Base-by-base conservation (phyloP, 208 protist genomes). In the Spongospora subterranea region DNA sequence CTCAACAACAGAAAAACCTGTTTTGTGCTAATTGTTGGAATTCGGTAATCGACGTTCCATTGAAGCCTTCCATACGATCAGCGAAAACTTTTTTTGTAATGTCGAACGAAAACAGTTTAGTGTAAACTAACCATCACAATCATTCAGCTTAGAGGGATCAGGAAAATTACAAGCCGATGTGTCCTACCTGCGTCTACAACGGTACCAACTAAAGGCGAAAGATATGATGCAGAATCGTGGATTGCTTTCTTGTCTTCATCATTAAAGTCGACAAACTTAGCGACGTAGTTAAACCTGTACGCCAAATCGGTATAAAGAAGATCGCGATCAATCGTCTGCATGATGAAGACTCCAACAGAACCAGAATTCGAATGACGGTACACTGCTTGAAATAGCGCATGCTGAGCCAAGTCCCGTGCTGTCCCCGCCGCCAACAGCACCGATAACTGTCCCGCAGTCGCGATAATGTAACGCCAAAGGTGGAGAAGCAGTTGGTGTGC, bases 71-170 rank as follows among this genome's bases (percentile, higher is more conserved):
- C 71, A 82, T 82, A 40, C n/a, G 71, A 40, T 6, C 71, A 82
- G 71, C 71, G 71, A 82, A 82, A 35, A 20, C 17, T 35, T 35
- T 43, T 43, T 82, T 82, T 6, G 71, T 82, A n/a, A 82, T 82
- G 71, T 82, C 71, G n/a, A 82, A 82, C n/a, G 71, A 45, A n/a
- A 82, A 82, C 71, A 82, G 40, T n/a, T 82, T 82, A n/a, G n/a
- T 43, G 40, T 82, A 82, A 6, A 82, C 71, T 82, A 35, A 43
- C 6, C 6, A 43, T 40, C n/a, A 6, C 6, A 45, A 43, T 45
- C 35, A 82, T 20, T 82, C 35, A n/a, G n/a, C n/a, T n/a, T n/a
- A n/a, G n/a, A n/a, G 71, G n/a, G n/a, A 13, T 35, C 35, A 6
- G 71, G 71, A 35, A 43, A 43, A 6, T 35, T 43, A 35, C 6